A percentile compares a stretch with the other conserved stretches of the same genome.
phyloP scores from a whole-genome alignment of 2,329 filamentous ascomycete genomes.

The Penicillium sp. region DNA sequence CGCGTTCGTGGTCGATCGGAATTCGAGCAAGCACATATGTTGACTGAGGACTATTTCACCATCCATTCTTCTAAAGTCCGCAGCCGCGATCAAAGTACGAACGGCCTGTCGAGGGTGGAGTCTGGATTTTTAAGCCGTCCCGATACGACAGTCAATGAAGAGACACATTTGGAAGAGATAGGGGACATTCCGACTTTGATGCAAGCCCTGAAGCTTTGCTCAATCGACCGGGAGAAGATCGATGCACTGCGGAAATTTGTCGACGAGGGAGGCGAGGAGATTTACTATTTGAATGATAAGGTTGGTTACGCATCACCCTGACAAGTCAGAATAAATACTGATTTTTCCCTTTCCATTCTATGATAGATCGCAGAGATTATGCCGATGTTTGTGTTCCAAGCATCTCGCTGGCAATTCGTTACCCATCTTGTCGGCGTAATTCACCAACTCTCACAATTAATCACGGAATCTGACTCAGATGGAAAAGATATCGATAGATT shows the following conservation, averaged over 20 bases:
- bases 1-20: slow-evolving; percentile 38
- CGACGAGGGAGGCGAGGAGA: slow-evolving; percentile 73
- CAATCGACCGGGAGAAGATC: slow-evolving; percentile 90
- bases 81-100: slow-evolving; percentile 47
- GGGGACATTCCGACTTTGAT: slow-evolving; percentile 71
- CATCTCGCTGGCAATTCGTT: slow-evolving; percentile 77
- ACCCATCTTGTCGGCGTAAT: slow-evolving; percentile 69
- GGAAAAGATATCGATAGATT: slow-evolving; percentile 48
- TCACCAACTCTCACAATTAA: slow-evolving; percentile 56
- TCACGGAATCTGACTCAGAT: slow-evolving; percentile 41
- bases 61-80: slow-evolving; percentile 63
- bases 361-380: slow-evolving; percentile 78
- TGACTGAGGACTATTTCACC: slow-evolving; percentile 79
- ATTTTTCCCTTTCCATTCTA: no score
- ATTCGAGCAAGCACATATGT: slow-evolving; percentile 60
- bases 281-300: slow-evolving; percentile 72
- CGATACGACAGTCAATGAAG: slow-evolving; percentile 50
- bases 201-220: slow-evolving; percentile 66
- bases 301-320: no score
- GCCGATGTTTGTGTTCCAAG: slow-evolving; percentile 85
- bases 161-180: slow-evolving; percentile 57
- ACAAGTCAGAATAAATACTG: no score
- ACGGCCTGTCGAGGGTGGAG: slow-evolving; percentile 32
- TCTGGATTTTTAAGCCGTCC: slow-evolving; percentile 40
- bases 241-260: slow-evolving; percentile 82